Percentiles rank a stretch among this genome's conserved stretches.
Conservation (phyloP, 495 filamentous ascomycete genomes). For the Umbilicaria muhlenbergii region DNA sequence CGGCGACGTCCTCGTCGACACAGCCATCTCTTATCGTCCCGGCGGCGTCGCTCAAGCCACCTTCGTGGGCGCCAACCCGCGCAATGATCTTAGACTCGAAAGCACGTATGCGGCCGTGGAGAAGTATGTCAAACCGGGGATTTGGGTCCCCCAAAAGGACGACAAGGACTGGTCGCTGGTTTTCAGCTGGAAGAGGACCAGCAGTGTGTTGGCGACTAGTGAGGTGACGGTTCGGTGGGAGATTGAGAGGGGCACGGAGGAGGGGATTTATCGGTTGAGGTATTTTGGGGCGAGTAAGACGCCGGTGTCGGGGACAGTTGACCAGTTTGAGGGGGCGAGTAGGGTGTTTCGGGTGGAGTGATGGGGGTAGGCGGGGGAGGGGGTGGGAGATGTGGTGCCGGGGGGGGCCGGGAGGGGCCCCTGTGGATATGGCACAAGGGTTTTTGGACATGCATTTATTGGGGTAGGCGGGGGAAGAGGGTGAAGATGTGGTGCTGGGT, state of each 20-base stretch:
- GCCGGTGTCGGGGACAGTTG: constrained; percentile 43
- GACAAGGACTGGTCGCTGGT: constrained; percentile 70
- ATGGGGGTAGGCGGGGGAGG: background rate
- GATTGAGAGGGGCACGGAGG: constrained; percentile 39
- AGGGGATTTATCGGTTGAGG: constrained; percentile 61
- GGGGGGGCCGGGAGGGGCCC: background rate
- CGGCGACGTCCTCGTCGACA: constrained; percentile 53
- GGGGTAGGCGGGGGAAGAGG: background rate
- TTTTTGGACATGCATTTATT: background rate
- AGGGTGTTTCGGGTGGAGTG: constrained; percentile 40
- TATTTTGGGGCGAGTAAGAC: constrained; percentile 80
- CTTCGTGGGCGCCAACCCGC: constrained; percentile 82
- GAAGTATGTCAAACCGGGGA: constrained; percentile 28
- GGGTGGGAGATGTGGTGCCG: background rate
- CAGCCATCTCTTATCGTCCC: constrained; percentile 30
- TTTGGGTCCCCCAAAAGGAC: constrained; percentile 52
- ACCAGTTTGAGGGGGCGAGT: constrained; percentile 62
- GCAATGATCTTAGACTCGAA: constrained; percentile 71
- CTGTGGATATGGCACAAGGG: background rate
- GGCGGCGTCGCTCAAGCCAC: constrained; percentile 43
- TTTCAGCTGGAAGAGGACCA: constrained; percentile 69
- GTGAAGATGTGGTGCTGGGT: background rate
- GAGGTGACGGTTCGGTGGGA: constrained; percentile 73
- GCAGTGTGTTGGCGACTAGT: constrained; percentile 54
- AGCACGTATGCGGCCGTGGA: constrained; percentile 72